phyloP scores from a whole-genome alignment of 805 yeast species.

The Nakazawaea ishiwadae region DNA sequence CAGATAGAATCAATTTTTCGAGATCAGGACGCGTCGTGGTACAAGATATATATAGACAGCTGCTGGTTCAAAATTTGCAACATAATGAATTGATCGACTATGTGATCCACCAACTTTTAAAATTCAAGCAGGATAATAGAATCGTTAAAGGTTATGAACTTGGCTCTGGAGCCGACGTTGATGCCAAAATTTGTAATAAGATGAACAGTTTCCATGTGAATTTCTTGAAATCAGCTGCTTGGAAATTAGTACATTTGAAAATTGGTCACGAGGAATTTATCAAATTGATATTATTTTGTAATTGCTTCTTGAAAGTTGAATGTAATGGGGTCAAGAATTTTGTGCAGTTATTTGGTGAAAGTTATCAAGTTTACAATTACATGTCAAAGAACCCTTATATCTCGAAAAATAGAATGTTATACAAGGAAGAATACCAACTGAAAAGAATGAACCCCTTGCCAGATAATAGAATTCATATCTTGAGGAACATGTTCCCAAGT shows the following conservation, averaged over 20 bases:
- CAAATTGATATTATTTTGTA: constrained; percentile 30
- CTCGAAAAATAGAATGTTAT: constrained; percentile 21
- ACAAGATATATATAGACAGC: not conserved
- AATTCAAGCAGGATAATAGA: constrained; percentile 29
- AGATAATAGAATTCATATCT: constrained; percentile 9
- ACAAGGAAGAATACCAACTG: constrained; percentile 17
- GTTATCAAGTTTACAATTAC: not conserved
- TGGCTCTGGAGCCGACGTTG: constrained; percentile 23
- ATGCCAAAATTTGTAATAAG: constrained; percentile 25
- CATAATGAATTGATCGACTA: constrained; percentile 36
- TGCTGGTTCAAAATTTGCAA: constrained; percentile 5
- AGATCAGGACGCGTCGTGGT: not conserved
- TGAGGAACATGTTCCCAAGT: constrained; percentile 13
- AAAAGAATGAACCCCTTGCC: constrained; percentile 21
- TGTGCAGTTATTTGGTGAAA: constrained; percentile 25
- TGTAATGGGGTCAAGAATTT: constrained; percentile 19
- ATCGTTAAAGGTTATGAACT: constrained; percentile 39
- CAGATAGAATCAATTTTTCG: not conserved
- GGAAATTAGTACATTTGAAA: constrained; percentile 36
- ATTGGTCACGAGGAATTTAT: constrained; percentile 38
- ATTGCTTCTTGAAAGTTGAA: constrained; percentile 24
- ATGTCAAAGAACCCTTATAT: constrained; percentile 7
- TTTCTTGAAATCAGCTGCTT: constrained; percentile 35
- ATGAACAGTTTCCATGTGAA: constrained; percentile 34
- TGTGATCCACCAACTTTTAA: constrained; percentile 29